A percentile compares a stretch with the other conserved stretches of the same genome.
Conservation (phyloP, 495 filamentous ascomycete species). For the Xylaria palmicola region DNA sequence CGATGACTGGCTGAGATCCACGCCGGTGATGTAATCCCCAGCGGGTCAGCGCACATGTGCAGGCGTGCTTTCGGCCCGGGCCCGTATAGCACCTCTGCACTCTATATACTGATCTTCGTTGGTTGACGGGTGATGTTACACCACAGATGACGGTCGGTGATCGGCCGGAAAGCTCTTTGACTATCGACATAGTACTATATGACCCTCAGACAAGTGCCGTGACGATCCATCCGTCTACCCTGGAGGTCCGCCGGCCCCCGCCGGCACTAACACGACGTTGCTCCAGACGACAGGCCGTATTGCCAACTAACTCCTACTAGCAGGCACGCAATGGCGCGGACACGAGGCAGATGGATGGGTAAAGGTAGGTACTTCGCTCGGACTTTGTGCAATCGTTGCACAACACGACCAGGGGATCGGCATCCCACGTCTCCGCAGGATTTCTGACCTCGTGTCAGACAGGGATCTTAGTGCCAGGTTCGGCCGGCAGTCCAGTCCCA, state of each 20-base stretch:
- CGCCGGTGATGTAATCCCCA: too few species aligned
- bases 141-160: not conserved
- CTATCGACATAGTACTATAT: not conserved
- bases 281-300: not conserved
- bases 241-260: too few species aligned
- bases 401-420: slow-evolving; percentile 4
- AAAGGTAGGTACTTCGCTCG: too few species aligned
- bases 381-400: slow-evolving; percentile 4
- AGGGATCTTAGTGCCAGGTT: slow-evolving; percentile 13
- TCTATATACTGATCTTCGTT: not conserved
- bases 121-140: not conserved
- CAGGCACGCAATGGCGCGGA: not conserved
- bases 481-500: slow-evolving; percentile 14
- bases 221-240: not conserved
- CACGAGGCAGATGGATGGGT: not conserved
- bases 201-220: not conserved
- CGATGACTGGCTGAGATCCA: not conserved
- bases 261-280: slow-evolving; percentile 2
- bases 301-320: not conserved
- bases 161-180: slow-evolving; percentile 1
- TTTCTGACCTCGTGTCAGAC: slow-evolving; percentile 20
- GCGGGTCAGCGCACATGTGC: not conserved
- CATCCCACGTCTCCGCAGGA: slow-evolving; percentile 7
- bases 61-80: slow-evolving; percentile 8
- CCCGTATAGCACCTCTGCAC: not conserved